Percentiles rank a stretch among this genome's conserved stretches.
These are phyloP conservation scores for Dissoconium aciculare DNA, from an alignment of 2,329 filamentous ascomycete genomes.

Conservation along the genomic window DNA sequence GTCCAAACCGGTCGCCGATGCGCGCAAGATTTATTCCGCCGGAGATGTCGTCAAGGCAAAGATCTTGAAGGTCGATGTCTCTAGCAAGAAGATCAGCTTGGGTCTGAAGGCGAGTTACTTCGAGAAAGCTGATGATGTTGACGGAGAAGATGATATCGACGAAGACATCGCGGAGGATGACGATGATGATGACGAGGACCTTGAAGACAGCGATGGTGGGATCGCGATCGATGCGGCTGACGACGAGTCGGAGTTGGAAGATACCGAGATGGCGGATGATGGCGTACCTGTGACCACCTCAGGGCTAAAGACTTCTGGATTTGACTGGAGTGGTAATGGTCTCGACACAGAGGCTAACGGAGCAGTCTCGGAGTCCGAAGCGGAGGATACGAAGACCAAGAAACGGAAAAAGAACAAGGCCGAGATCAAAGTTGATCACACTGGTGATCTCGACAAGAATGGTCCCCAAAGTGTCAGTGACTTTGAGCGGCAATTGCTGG, in stretches of 20 bases:
- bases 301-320: conserved; percentile 55
- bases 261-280: conserved; percentile 25
- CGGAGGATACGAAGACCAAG: conserved; percentile 32
- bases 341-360: conserved; percentile 40
- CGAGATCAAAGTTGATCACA: conserved; percentile 72
- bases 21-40: conserved; percentile 76
- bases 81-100: conserved; percentile 70
- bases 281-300: conserved; percentile 21
- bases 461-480: conserved; percentile 83
- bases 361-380: conserved; percentile 38
- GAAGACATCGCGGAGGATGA: conserved; percentile 16
- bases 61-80: conserved; percentile 59
- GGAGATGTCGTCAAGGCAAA: conserved; percentile 90
- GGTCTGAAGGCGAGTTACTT: conserved; percentile 91
- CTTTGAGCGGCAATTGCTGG: conserved; percentile 83
- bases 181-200: conserved; percentile 12
- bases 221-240: conserved; percentile 30
- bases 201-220: conserved; percentile 9
- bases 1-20: conserved; percentile 64
- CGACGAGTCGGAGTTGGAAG: conserved; percentile 35
- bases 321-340: conserved; percentile 69
- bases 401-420: conserved; percentile 59
- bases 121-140: conserved; percentile 40
- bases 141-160: conserved; percentile 29
- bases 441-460: conserved; percentile 76